Evolutionary conservation across 345 rosid species (phyloP).

Genomic region (Corchorus olitorius): DNA sequence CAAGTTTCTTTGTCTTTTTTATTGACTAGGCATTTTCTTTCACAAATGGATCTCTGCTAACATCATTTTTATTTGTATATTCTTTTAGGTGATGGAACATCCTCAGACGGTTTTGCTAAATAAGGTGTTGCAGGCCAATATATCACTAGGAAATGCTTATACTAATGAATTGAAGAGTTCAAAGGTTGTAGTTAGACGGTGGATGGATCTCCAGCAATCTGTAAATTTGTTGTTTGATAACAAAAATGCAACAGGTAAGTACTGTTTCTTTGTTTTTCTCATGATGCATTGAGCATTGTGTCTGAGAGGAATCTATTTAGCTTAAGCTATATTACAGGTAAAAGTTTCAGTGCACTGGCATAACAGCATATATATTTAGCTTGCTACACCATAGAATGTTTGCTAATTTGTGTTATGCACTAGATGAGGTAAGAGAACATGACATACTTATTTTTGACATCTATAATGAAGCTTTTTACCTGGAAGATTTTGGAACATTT

Average conservation of each 20-base stretch:
- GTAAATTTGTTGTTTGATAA: slow-evolving; percentile 75
- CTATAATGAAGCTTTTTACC: background rate
- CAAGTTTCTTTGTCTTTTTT: background rate
- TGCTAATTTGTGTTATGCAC: background rate
- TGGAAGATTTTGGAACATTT: background rate
- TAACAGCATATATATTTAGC: background rate
- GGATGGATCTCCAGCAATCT: slow-evolving; percentile 93
- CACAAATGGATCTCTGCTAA: background rate
- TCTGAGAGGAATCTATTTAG: background rate
- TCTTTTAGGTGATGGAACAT: slow-evolving; percentile 82
- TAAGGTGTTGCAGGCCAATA: slow-evolving; percentile 70
- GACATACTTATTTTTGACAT: background rate
- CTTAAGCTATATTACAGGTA: background rate
- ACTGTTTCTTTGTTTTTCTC: slow-evolving; percentile 1
- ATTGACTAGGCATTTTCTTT: background rate
- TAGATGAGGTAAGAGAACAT: background rate
- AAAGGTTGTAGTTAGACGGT: slow-evolving; percentile 44
- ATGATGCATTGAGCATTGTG: background rate
- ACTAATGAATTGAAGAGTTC: slow-evolving; percentile 38
- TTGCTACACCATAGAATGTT: background rate
- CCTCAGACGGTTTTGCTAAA: slow-evolving; percentile 77
- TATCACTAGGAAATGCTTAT: slow-evolving; percentile 67
- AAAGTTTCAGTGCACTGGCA: background rate
- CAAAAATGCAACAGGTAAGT: slow-evolving; percentile 74
- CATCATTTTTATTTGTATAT: slow-evolving; percentile 11